Evolutionary conservation across 192 early-diverging fungal species (phyloP), one percentile per base, ranked within the genome.

Genomic region (Borealophlyctis nickersoniae): DNA sequence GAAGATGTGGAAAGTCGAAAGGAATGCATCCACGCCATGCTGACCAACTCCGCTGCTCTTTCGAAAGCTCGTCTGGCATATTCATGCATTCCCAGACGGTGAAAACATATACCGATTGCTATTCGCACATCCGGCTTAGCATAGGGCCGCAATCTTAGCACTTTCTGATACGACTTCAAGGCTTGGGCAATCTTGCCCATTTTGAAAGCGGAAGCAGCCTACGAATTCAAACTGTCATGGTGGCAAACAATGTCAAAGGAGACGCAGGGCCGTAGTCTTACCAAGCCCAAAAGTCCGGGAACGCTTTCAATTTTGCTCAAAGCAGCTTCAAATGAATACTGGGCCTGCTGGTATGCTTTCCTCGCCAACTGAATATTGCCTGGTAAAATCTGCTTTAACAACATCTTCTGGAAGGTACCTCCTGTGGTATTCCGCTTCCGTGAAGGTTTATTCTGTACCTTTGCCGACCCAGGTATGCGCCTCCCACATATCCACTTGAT

Each of bases 71-170:
- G 51, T n/a, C 83, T 76, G 11, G 95, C 91, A 48, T 89, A 76
- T 14, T 72, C 76, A 23, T 63, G 26, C 78, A 90, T 88, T 1
- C 81, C 81, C 3, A 95, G 77, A 49, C 84, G 84, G 60, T 87
- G 77, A 72, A 86, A 91, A 70, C 95, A 98, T 56, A 94, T 77
- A 14, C 92, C 93, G 64, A 98, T 93, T 23, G 90, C 86, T 26
- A 94, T 73, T 28, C 95, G 86, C 36, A 85, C 78, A 71, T 94
- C 86, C 50, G 91, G 80, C 60, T 73, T 72, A 16, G 81, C 70
- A 3, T 77, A 66, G 1, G 93, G 87, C 30, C 73, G 67, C 57
- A 86, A 60, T 33, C 53, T 76, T 2, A 94, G 78, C 13, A 91
- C 82, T 49, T 78, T 82, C 70, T 95, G 92, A 69, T 95, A 98